A percentile compares a stretch with the other conserved stretches of the same genome.
These are phyloP conservation scores for Cucumis cinereus DNA, from an alignment of 306 rosid species.

Conservation along the genomic window DNA sequence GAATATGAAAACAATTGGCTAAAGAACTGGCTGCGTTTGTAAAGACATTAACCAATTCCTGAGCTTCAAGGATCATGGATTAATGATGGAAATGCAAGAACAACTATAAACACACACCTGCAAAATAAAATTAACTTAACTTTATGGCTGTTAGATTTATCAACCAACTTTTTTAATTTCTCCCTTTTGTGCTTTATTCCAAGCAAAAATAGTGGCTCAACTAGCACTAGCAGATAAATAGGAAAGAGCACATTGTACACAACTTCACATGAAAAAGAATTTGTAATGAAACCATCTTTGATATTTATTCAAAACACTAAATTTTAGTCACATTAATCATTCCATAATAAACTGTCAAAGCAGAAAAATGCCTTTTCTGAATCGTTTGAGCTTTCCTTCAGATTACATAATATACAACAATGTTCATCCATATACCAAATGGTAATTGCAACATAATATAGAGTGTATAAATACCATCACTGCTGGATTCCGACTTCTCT, in stretches of 20 bases:
- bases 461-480: conserved; percentile 52
- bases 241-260: neutral
- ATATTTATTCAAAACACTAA: neutral
- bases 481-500: conserved; percentile 55
- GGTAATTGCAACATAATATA: conserved; percentile 8
- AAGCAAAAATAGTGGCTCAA: neutral
- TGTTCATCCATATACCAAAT: neutral
- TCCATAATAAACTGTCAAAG: neutral
- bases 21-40: neutral
- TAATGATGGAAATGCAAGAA: neutral
- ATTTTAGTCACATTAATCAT: neutral
- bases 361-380: neutral
- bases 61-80: neutral
- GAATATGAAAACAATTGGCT: conserved; percentile 1
- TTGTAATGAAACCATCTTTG: neutral
- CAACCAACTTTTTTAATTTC: neutral
- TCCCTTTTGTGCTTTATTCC: neutral
- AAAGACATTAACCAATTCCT: neutral
- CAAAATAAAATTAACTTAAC: neutral
- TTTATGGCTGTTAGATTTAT: neutral
- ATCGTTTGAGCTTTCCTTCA: neutral
- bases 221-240: neutral
- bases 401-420: neutral
- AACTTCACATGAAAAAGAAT: neutral
- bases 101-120: neutral